Evolutionary conservation across 2,329 filamentous ascomycete genomes (phyloP), one percentile per base, ranked within the genome.

Genomic region (Sordariomycetes sp.): DNA sequence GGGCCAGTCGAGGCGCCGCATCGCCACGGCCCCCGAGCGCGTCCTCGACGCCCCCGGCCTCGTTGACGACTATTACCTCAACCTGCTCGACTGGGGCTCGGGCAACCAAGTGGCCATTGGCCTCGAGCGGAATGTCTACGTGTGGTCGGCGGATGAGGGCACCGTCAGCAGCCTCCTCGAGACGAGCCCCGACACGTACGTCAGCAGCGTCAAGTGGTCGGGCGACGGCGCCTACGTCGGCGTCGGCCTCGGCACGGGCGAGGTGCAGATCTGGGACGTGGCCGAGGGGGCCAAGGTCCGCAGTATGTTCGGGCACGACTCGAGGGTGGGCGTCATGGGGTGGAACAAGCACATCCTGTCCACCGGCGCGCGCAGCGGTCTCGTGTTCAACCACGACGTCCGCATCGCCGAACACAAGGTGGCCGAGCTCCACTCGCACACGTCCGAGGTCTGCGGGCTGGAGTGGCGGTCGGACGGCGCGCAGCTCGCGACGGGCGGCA

Each of bases 191-290:
- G 94, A 99, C 70, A 97, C 92, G 22, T 97, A 99, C 69, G 85
- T 99, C 66, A 95, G 91, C 76, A 96, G 91, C 63, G 92, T 99
- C 67, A 97, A 97, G 76, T 99, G 94, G 94, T 96, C 91, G 61
- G 90, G 89, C 55, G 94, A 99, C 67, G 94, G 94, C 60, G 91
- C 92, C 35, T 97, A 99, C 68, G 91, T 99, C 62, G 87, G 91
- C 62, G 91, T 97, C 64, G 94, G 94, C 60, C 86, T 99, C 55
- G 92, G 91, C 60, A 90, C 90, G 42, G 94, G 94, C 60, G 94
- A 99, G 72, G 90, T 99, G 42, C 94, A 99, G 76, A 99, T 99
- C 74, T 99, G 94, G 92, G 94, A 97, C 66, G 92, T 96, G 32
- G 88, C 95, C 65, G 94, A 99, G 72, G 84, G 87, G 61, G 86